Base-by-base conservation (phyloP, 1,139 yeast species). In the Yamadazyma aaseri region DNA sequence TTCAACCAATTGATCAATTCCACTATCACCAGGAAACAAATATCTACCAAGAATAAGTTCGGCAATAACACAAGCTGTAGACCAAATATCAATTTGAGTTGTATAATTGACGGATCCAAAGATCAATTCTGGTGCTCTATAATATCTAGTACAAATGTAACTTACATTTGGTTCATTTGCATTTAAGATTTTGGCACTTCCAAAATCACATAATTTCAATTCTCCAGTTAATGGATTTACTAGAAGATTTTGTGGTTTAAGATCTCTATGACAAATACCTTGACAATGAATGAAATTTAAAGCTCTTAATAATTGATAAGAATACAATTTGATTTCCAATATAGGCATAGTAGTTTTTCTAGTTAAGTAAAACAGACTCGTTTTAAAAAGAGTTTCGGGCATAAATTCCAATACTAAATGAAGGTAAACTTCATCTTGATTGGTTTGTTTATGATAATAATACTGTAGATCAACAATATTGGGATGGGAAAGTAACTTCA, bases 11-110 rank as follows among this genome's bases (percentile, higher is more conserved):
- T 92, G 98, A 61, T 92, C 98, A 42, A 92, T 90, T 31, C 97
- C 97, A 39, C 92, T 82, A 58, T 92, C 97, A 33, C 98, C 98
- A 9, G 98, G 97, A 64, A 92, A 92, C 44, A 92, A 70, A 5
- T 98, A 98, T 57, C 87, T 96, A 7, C 98, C 97, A 40, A 92
- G 73, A 50, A 90, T 79, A 53, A 92, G 68, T 63, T 92, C 98
- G 4, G 97, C 97, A 86, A 92, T 87, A 25, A 92, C 98, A 65
- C 98, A 92, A 14, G 96, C 97, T 10, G 96, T 87, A 14, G 96
- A 86, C 98, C 98, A 92, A 35, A 92, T 81, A 59, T 92, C 98
- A 49, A 92, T 92, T 61, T 90, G 89, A 28, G 97, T 89, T n/a
- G 97, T 86, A 61, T 86, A 86, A 58, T 85, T 84, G 9, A 92